A percentile compares a stretch with the other conserved stretches of the same genome.
phyloP scores from a whole-genome alignment of 2,329 filamentous ascomycete species.

The Fusarium sp. region DNA sequence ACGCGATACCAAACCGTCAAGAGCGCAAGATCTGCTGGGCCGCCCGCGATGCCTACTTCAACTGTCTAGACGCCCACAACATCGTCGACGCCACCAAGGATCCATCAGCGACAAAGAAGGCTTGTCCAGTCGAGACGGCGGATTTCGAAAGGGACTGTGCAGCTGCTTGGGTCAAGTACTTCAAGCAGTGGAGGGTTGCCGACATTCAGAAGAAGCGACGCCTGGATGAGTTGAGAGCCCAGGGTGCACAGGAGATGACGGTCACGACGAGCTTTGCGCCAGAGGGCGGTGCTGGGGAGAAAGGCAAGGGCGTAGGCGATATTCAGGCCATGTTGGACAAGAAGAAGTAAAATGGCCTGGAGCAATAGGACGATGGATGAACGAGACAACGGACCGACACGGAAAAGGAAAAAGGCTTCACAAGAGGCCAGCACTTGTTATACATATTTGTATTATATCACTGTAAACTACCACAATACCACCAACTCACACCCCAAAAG shows the following conservation, averaged over 20 bases:
- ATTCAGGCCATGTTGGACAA: constrained; percentile 52
- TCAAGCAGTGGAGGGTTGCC: constrained; percentile 95
- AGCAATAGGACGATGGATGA: not conserved
- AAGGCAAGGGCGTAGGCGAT: constrained; percentile 47
- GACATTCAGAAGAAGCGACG: constrained; percentile 86
- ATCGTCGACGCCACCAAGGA: constrained; percentile 74
- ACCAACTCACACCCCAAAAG: constrained; percentile 19
- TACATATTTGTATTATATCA: constrained; percentile 34
- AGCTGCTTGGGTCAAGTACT: constrained; percentile 95
- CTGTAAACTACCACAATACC: constrained; percentile 29
- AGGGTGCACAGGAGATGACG: constrained; percentile 72
- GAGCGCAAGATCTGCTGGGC: constrained; percentile 90
- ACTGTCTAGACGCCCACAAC: constrained; percentile 80
- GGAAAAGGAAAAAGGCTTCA: constrained; percentile 13
- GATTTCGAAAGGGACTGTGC: constrained; percentile 88
- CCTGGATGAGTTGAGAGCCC: constrained; percentile 75
- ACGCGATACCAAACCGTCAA: constrained; percentile 81
- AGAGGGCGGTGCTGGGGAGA: constrained; percentile 43
- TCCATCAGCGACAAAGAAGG: constrained; percentile 48
- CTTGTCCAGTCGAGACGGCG: constrained; percentile 51
- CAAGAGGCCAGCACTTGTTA: constrained; percentile 8
- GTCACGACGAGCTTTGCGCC: constrained; percentile 50
- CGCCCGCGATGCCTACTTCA: constrained; percentile 85
- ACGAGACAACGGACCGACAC: not conserved
- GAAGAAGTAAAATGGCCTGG: constrained; percentile 39